These are phyloP conservation scores for Starmerella ratchasimensis DNA, from an alignment of 805 yeast genomes.

Conservation along the genomic window DNA sequence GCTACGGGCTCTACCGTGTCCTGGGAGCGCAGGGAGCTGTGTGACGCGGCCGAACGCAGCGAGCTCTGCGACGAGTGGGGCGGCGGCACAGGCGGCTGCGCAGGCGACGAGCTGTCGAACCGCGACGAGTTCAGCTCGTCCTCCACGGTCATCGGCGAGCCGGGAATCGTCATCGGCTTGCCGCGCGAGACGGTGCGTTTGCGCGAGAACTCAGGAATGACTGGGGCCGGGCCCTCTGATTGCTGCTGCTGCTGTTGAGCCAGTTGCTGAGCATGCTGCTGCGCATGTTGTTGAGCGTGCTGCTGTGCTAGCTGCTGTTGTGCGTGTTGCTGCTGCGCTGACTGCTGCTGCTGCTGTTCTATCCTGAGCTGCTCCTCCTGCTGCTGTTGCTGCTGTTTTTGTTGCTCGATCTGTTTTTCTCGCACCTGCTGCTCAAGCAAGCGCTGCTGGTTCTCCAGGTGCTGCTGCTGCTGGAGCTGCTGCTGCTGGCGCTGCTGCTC, in stretches of 20 bases:
- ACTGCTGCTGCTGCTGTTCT: not conserved
- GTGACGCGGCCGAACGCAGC: not conserved
- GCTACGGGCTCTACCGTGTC: no score
- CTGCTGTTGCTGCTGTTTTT: not conserved
- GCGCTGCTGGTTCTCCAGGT: conserved; percentile 1
- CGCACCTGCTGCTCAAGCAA: not conserved
- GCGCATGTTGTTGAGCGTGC: not conserved
- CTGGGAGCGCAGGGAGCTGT: no score
- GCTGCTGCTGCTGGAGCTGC: conserved; percentile 2
- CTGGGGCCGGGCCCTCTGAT: not conserved
- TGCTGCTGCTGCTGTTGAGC: not conserved
- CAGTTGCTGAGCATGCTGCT: not conserved
- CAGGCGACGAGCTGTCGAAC: no score
- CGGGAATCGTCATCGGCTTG: not conserved
- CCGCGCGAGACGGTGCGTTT: conserved; percentile 1
- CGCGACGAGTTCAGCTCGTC: not conserved
- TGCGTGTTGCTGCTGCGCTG: not conserved
- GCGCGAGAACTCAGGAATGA: not conserved
- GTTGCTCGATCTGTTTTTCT: not conserved
- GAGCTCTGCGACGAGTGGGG: not conserved
- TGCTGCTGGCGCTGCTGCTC: not conserved
- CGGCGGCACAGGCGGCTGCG: not conserved
- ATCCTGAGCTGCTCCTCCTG: not conserved
- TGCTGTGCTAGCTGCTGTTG: not conserved
- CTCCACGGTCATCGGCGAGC: not conserved